phyloP scores from a whole-genome alignment of 768 basidiomycete species.

The Lactarius psammicola region DNA sequence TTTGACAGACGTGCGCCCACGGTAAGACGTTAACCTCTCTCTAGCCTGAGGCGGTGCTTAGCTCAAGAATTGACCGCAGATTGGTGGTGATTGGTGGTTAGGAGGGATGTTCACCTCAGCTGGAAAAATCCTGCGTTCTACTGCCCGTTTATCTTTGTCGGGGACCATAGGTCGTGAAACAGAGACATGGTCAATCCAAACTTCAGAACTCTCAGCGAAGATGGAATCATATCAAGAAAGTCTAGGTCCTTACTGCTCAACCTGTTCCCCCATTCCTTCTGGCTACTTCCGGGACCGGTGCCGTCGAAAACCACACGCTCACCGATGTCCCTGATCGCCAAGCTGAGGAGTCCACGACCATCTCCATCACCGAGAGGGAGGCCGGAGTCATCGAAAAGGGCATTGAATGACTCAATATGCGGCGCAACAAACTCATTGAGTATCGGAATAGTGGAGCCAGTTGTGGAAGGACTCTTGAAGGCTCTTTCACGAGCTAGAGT shows the following conservation, averaged over 20 bases:
- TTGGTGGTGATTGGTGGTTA: background rate
- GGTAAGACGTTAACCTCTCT: slow-evolving; percentile 89
- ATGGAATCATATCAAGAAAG: slow-evolving; percentile 20
- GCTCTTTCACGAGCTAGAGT: slow-evolving; percentile 76
- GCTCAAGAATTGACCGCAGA: background rate
- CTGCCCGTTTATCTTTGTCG: slow-evolving; percentile 73
- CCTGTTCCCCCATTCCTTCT: slow-evolving; percentile 73
- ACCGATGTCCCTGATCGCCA: slow-evolving; percentile 80
- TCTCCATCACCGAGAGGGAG: slow-evolving; percentile 69
- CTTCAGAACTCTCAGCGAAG: slow-evolving; percentile 43
- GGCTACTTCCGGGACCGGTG: slow-evolving; percentile 54
- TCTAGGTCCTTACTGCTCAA: slow-evolving; percentile 65
- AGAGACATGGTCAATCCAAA: slow-evolving; percentile 85
- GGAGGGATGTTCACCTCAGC: slow-evolving; percentile 64
- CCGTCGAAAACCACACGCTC: slow-evolving; percentile 94
- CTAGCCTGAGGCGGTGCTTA: slow-evolving; percentile 59
- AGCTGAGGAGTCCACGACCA: slow-evolving; percentile 73
- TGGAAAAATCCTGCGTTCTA: slow-evolving; percentile 80
- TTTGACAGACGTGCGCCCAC: slow-evolving; percentile 84
- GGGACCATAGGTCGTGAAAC: slow-evolving; percentile 84
- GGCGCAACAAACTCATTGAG: slow-evolving; percentile 92
- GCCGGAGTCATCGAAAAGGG: slow-evolving; percentile 92
- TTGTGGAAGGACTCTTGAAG: slow-evolving; percentile 72
- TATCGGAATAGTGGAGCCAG: slow-evolving; percentile 68
- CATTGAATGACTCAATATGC: slow-evolving; percentile 95